Conservation (phyloP, 2,329 filamentous ascomycete genomes). For the Penicillium sp. region DNA sequence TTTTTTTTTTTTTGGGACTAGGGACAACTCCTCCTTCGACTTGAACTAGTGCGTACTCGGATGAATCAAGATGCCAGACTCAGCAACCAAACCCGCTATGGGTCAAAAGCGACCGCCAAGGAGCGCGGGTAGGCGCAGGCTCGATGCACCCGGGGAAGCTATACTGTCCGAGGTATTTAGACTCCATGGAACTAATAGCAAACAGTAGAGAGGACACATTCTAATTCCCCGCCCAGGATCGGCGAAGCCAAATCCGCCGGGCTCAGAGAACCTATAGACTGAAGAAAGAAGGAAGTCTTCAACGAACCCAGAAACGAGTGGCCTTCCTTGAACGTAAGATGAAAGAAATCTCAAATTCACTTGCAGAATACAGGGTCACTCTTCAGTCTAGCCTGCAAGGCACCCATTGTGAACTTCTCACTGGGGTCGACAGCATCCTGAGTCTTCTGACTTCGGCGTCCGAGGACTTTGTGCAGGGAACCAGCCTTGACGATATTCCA, state of each 20-base stretch:
- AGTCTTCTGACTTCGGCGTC: background rate
- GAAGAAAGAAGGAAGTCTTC: slow-evolving; percentile 1
- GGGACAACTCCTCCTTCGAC: background rate
- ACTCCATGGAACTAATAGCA: background rate
- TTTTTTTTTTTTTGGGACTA: background rate
- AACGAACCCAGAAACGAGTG: background rate
- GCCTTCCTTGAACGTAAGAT: background rate
- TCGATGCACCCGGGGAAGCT: background rate
- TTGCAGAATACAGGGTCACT: background rate
- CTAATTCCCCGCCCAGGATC: background rate
- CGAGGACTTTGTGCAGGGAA: background rate
- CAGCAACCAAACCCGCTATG: background rate
- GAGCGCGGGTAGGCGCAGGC: background rate
- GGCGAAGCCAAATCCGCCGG: slow-evolving; percentile 1
- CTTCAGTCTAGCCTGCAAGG: background rate
- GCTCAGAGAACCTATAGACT: background rate
- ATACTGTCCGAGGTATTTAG: background rate
- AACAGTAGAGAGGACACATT: background rate
- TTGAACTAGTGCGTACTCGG: background rate
- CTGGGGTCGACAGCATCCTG: background rate
- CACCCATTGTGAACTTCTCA: background rate
- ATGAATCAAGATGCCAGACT: background rate
- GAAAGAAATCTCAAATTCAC: background rate
- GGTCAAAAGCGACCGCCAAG: background rate
- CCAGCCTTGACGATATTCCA: background rate